phyloP scores from a whole-genome alignment of 352 stramenopile genomes.

The Globisporangium recalcitrans region DNA sequence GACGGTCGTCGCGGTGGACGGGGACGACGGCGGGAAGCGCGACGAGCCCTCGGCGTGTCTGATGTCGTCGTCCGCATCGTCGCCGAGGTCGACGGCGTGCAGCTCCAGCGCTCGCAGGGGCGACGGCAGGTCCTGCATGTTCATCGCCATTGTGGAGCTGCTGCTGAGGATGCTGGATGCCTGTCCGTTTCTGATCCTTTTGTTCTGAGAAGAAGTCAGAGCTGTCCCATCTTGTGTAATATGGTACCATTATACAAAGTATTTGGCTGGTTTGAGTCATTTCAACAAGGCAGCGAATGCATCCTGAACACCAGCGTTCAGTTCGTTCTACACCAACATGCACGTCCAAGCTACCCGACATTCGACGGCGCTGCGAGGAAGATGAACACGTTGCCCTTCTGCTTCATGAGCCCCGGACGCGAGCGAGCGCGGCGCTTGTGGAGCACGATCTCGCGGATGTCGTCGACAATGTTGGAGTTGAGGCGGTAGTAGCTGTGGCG shows the following conservation, averaged over 20 bases:
- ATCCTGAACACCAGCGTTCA: too few species aligned
- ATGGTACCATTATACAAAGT: not conserved
- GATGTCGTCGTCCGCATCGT: slow-evolving; percentile 22
- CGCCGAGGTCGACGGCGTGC: slow-evolving; percentile 21
- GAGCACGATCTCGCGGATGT: slow-evolving; percentile 28
- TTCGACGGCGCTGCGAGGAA: slow-evolving; percentile 28
- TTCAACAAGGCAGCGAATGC: too few species aligned
- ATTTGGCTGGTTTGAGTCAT: too few species aligned
- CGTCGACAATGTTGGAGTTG: slow-evolving; percentile 50
- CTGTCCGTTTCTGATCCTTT: slow-evolving; percentile 7
- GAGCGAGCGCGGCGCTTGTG: slow-evolving; percentile 21
- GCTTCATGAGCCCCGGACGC: slow-evolving; percentile 24
- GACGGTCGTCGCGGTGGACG: slow-evolving; percentile 24
- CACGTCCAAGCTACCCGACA: slow-evolving; percentile 5
- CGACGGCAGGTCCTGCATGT: slow-evolving; percentile 12
- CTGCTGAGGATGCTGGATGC: not conserved
- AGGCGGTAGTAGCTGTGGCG: slow-evolving; percentile 59
- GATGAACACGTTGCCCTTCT: slow-evolving; percentile 31
- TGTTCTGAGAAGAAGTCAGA: not conserved
- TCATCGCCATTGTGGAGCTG: slow-evolving; percentile 3
- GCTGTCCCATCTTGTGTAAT: not conserved
- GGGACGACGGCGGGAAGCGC: slow-evolving; percentile 11
- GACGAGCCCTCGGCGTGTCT: too few species aligned
- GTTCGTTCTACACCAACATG: too few species aligned
- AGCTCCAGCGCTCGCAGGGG: slow-evolving; percentile 26